These are phyloP conservation scores for Apium graveolens DNA, from an alignment of 129 eudicot species.

Conservation along the genomic window DNA sequence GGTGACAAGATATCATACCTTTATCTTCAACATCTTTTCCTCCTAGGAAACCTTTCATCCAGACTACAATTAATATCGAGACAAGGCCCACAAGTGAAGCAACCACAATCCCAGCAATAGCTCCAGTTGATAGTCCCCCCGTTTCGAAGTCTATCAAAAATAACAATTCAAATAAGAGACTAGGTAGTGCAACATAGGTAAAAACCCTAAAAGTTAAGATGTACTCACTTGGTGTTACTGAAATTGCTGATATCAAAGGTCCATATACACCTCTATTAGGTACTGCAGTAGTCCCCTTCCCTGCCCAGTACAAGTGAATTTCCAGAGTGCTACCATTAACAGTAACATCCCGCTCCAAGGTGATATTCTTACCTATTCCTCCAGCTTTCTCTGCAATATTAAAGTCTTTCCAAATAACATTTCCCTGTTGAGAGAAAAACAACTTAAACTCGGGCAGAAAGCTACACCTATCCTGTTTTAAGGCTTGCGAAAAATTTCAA, in stretches of 20 bases:
- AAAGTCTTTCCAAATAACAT: slow-evolving; percentile 4
- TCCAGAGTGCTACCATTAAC: slow-evolving; percentile 6
- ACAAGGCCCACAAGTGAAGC: slow-evolving; percentile 8
- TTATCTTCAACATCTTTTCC: neutral
- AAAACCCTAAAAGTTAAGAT: neutral
- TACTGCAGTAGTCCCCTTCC: slow-evolving; percentile 9
- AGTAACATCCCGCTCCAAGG: slow-evolving; percentile 3
- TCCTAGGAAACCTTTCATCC: slow-evolving; percentile 11
- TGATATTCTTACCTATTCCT: neutral
- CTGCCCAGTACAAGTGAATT: slow-evolving; percentile 11
- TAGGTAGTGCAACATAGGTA: neutral
- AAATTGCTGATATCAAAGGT: slow-evolving; percentile 6
- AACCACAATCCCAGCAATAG: slow-evolving; percentile 4
- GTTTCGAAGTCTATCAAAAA: neutral
- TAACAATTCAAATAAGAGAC: neutral
- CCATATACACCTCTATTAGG: slow-evolving; percentile 5
- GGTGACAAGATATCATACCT: neutral
- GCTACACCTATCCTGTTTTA: neutral
- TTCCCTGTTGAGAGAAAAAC: neutral
- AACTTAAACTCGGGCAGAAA: neutral
- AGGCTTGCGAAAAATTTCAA: neutral
- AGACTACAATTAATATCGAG: neutral
- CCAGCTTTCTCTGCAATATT: neutral
- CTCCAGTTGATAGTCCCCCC: neutral
- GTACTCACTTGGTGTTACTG: slow-evolving; percentile 6